phyloP scores from a whole-genome alignment of 2,329 filamentous ascomycete genomes.

The Fusarium torreyae region DNA sequence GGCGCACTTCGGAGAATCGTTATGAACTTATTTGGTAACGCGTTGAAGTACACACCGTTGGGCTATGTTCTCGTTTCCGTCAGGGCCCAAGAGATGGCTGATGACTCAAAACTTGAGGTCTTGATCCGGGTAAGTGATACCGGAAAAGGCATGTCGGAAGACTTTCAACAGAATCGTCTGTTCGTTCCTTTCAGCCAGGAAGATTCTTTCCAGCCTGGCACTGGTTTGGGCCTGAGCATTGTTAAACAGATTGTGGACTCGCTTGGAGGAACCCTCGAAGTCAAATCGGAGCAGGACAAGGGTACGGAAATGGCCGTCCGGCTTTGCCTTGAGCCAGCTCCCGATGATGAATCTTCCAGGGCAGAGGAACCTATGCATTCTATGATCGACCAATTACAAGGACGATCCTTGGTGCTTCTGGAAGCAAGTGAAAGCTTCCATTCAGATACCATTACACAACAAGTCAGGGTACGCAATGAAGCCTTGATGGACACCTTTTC shows the following conservation, averaged over 20 bases:
- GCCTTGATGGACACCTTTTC: slow-evolving; percentile 51
- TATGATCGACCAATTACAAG: slow-evolving; percentile 32
- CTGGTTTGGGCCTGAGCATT: slow-evolving; percentile 75
- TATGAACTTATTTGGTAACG: slow-evolving; percentile 75
- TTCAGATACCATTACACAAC: slow-evolving; percentile 21
- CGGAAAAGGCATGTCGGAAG: slow-evolving; percentile 74
- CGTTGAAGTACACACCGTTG: slow-evolving; percentile 72
- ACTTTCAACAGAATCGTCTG: slow-evolving; percentile 71
- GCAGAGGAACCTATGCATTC: slow-evolving; percentile 36
- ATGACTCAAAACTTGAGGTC: slow-evolving; percentile 46
- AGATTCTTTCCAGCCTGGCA: slow-evolving; percentile 71
- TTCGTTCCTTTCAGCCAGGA: slow-evolving; percentile 77
- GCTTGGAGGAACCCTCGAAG: slow-evolving; percentile 71
- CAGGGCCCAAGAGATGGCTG: slow-evolving; percentile 42
- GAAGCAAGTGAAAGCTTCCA: slow-evolving; percentile 19
- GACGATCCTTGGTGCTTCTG: slow-evolving; percentile 39
- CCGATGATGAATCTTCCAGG: slow-evolving; percentile 1
- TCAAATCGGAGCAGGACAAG: slow-evolving; percentile 66
- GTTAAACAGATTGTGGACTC: slow-evolving; percentile 73
- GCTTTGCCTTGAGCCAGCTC: slow-evolving; percentile 56
- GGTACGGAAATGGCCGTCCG: slow-evolving; percentile 70
- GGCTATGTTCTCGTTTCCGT: slow-evolving; percentile 65
- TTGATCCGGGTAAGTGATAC: slow-evolving; percentile 71
- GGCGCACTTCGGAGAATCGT: slow-evolving; percentile 68
- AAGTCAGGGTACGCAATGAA: slow-evolving; percentile 47